These are phyloP conservation scores for Fusarium sp. DNA, from an alignment of 2,329 filamentous ascomycete species.

Conservation along the genomic window DNA sequence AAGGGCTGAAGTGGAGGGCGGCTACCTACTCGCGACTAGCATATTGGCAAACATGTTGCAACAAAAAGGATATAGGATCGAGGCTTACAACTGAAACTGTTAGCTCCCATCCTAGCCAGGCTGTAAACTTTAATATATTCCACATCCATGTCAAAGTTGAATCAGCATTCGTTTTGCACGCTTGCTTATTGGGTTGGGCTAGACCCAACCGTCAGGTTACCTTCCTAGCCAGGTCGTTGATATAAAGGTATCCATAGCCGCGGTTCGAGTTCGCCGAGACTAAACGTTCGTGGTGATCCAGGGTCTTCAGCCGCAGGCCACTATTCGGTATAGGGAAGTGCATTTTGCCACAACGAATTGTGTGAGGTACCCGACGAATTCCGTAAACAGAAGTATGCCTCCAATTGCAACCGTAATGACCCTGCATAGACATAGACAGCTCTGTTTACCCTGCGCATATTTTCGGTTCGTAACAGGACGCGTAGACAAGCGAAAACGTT, in stretches of 20 bases:
- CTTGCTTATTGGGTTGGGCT: constrained; percentile 9
- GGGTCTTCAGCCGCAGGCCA: constrained; percentile 19
- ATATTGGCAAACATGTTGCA: not conserved
- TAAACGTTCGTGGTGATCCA: constrained; percentile 11
- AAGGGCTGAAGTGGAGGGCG: not conserved
- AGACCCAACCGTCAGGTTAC: not conserved
- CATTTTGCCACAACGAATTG: constrained; percentile 24
- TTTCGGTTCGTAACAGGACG: constrained; percentile 6
- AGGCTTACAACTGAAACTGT: constrained; percentile 2
- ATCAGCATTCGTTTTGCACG: not conserved
- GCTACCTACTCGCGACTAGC: not conserved
- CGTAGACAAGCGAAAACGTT: not conserved
- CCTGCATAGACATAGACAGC: not conserved
- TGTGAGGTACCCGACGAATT: not conserved
- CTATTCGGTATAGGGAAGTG: constrained; percentile 11
- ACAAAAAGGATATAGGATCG: constrained; percentile 3
- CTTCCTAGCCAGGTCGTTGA: not conserved
- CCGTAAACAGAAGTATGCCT: not conserved
- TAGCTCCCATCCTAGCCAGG: constrained; percentile 4
- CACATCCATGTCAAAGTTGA: constrained; percentile 4
- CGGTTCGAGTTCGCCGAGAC: constrained; percentile 9
- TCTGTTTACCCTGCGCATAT: not conserved
- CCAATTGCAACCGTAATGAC: not conserved
- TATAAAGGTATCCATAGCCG: constrained; percentile 3
- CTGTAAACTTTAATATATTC: constrained; percentile 5